A percentile compares a stretch with the other conserved stretches of the same genome.
phyloP scores from a whole-genome alignment of 495 filamentous ascomycete genomes.

The Acidiella bohemica region DNA sequence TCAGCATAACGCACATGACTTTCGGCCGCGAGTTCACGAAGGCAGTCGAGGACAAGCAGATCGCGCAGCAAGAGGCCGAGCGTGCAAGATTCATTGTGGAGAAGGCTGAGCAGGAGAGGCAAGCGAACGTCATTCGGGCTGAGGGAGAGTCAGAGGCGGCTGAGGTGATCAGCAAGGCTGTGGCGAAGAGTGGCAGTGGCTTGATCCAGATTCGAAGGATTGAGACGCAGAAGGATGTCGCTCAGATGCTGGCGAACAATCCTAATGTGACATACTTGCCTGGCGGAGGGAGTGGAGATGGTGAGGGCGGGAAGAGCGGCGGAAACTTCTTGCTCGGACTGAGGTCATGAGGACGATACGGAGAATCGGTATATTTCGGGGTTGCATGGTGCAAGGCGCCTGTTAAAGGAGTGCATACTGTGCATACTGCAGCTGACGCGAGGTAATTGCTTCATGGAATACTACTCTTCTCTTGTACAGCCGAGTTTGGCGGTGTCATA shows the following conservation, averaged over 20 bases:
- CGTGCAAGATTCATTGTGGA: slow-evolving; percentile 95
- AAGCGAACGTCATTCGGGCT: slow-evolving; percentile 93
- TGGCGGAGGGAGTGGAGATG: slow-evolving; percentile 44
- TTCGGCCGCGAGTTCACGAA: slow-evolving; percentile 98
- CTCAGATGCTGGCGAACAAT: slow-evolving; percentile 73
- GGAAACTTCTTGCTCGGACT: slow-evolving; percentile 49
- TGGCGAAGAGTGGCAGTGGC: slow-evolving; percentile 84
- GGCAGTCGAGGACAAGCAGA: slow-evolving; percentile 99
- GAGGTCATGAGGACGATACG: slow-evolving; percentile 26
- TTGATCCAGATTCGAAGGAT: slow-evolving; percentile 92
- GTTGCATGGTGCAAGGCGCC: neutral
- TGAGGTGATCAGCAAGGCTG: slow-evolving; percentile 82
- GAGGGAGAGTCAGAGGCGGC: slow-evolving; percentile 96
- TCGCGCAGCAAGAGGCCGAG: slow-evolving; percentile 98
- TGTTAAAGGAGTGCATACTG: neutral
- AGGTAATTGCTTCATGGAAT: neutral
- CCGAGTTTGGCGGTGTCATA: no score
- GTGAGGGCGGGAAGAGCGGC: slow-evolving; percentile 39
- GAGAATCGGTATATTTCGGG: neutral
- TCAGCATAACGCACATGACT: slow-evolving; percentile 99
- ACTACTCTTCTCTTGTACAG: slow-evolving; percentile 1
- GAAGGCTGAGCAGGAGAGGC: slow-evolving; percentile 96
- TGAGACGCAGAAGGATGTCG: slow-evolving; percentile 94
- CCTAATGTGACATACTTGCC: slow-evolving; percentile 95
- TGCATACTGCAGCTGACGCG: neutral